Evolutionary conservation across 1,139 yeast species (phyloP), one percentile per base, ranked within the genome.

Genomic region (Lodderomyces parapsilosis): DNA sequence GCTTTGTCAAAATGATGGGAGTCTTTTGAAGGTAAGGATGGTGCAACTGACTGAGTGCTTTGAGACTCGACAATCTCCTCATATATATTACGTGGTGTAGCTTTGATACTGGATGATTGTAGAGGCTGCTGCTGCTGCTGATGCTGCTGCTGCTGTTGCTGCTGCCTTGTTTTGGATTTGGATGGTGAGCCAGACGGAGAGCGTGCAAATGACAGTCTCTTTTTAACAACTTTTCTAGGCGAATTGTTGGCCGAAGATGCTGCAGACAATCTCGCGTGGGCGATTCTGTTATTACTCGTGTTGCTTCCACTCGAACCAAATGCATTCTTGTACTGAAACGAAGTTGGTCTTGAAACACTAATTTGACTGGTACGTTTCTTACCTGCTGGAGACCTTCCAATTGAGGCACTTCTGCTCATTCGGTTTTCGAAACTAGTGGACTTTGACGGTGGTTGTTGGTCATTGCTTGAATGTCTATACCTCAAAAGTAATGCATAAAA

Each of bases 401-500:
- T 57, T 17, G 66, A 50, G 6, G 56, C 53, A 35, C 57, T 58
- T 18, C 57, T 54, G 24, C 60, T 62, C 5, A 48, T 36, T 39
- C 54, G 60, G 31, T 56, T 45, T 35, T 52, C 54, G 45, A 50
- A 51, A 23, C 57, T 57, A 13, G 48, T 40, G 33, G 51, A 43
- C 39, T 45, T 55, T 27, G 31, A n/a, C n/a, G 42, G 50, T 55
- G n/a, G 37, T 10, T 25, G 59, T 63, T 32, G 63, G 38, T 65
- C 74, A 39, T 65, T 73, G 53, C 76, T 81, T 41, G 69, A 70
- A 47, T 73, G 74, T 53, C 80, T 71, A 57, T 80, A 80, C 51
- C 80, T 71, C 57, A 76, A 62, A 42, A 86, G 67, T 45, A 85
- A 67, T 14, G 87, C 86, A 55, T 86, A 86, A 55, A 86, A 81